phyloP scores from a whole-genome alignment of 768 basidiomycete genomes.

The Tremella mesenterica region DNA sequence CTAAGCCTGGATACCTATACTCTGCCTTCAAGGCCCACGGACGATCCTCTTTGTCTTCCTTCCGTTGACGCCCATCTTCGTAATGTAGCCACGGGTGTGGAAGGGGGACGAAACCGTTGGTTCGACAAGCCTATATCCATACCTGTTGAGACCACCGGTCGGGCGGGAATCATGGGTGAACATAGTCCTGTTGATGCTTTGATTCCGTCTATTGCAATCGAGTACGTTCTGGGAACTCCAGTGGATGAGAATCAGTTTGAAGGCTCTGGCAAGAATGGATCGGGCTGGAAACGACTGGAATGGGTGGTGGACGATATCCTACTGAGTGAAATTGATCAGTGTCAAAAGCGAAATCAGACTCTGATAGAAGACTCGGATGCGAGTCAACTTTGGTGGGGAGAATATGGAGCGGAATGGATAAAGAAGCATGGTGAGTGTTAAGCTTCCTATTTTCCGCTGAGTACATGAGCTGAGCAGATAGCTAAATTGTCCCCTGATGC shows the following conservation, averaged over 20 bases:
- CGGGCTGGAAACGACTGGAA: conserved; percentile 57
- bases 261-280: not conserved
- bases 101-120: conserved; percentile 69
- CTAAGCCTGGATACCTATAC: conserved; percentile 74
- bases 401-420: conserved; percentile 83
- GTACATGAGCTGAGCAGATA: conserved; percentile 24
- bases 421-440: conserved; percentile 56
- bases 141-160: conserved; percentile 72
- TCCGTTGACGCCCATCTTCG: conserved; percentile 66
- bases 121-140: conserved; percentile 80
- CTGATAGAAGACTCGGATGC: conserved; percentile 74
- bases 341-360: conserved; percentile 52
- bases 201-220: conserved; percentile 74
- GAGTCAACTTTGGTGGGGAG: conserved; percentile 69
- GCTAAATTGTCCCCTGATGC: conserved; percentile 64
- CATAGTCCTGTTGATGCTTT: conserved; percentile 85
- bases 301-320: conserved; percentile 65
- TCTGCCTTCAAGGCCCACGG: conserved; percentile 41
- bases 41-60: conserved; percentile 31
- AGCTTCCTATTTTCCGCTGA: conserved; percentile 3
- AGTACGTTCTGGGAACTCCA: conserved; percentile 66
- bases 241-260: conserved; percentile 52
- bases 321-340: conserved; percentile 53
- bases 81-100: conserved; percentile 57
- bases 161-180: conserved; percentile 80